Percentiles rank a stretch among this genome's conserved stretches.
Evolutionary conservation across 2,329 filamentous ascomycete species (phyloP).

Genomic region (Cladophialophora exuberans): DNA sequence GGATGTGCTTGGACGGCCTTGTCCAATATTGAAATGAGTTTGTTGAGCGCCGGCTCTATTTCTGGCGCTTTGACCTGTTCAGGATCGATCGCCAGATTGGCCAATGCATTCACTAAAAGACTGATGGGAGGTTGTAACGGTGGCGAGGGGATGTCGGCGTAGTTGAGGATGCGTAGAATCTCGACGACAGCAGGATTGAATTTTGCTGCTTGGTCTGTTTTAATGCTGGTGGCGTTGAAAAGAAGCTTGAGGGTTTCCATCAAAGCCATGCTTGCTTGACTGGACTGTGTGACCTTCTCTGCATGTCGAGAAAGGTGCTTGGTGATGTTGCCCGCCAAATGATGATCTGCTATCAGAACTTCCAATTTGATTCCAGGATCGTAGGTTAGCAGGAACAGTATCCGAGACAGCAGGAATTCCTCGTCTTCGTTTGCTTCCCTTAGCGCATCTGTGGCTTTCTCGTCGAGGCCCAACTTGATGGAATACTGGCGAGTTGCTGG

Average conservation of each 20-base stretch:
- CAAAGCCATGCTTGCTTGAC: constrained; percentile 63
- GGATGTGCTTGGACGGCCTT: constrained; percentile 65
- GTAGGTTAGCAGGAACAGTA: constrained; percentile 81
- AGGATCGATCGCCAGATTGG: constrained; percentile 69
- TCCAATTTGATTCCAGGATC: constrained; percentile 69
- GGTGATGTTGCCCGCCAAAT: constrained; percentile 69
- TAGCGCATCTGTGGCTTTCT: constrained; percentile 70
- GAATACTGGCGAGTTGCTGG: constrained; percentile 71
- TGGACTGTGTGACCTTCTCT: constrained; percentile 57
- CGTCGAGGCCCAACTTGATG: constrained; percentile 69
- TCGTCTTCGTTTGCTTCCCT: constrained; percentile 76
- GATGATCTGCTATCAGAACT: constrained; percentile 66
- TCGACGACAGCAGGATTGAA: constrained; percentile 72
- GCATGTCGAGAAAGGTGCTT: constrained; percentile 73
- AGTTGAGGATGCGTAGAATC: constrained; percentile 70
- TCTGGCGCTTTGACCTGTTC: constrained; percentile 62
- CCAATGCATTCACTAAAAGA: constrained; percentile 75
- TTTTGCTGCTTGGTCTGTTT: constrained; percentile 60
- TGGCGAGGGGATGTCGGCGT: constrained; percentile 62
- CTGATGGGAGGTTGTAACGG: constrained; percentile 75
- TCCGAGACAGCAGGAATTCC: constrained; percentile 80
- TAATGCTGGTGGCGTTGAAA: constrained; percentile 83
- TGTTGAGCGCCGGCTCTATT: constrained; percentile 62
- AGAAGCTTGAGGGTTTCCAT: constrained; percentile 82
- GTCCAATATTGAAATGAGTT: constrained; percentile 72